phyloP scores from a whole-genome alignment of 2,329 filamentous ascomycete genomes.

The Sordariomycetes sp. region DNA sequence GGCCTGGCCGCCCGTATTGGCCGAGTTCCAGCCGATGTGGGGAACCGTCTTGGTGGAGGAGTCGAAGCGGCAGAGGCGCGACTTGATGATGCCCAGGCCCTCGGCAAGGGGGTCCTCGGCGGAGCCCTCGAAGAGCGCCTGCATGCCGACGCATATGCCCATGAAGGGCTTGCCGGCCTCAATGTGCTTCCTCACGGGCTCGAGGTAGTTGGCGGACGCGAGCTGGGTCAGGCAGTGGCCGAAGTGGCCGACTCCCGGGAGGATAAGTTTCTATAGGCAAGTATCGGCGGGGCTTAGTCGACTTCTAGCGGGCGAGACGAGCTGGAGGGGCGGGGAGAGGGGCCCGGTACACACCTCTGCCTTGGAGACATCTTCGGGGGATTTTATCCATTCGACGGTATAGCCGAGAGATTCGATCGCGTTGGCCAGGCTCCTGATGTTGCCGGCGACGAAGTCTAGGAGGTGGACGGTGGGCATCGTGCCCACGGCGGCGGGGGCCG shows the following conservation, averaged over 20 bases:
- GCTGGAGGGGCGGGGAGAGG: background rate
- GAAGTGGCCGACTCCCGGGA: slow-evolving; percentile 95
- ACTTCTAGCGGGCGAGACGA: background rate
- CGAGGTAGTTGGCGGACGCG: slow-evolving; percentile 66
- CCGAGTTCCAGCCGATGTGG: slow-evolving; percentile 97
- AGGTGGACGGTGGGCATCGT: slow-evolving; percentile 68
- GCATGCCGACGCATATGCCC: slow-evolving; percentile 90
- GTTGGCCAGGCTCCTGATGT: slow-evolving; percentile 91
- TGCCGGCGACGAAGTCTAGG: slow-evolving; percentile 85
- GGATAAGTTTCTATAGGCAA: slow-evolving; percentile 65
- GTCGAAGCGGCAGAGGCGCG: slow-evolving; percentile 62
- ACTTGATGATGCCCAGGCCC: slow-evolving; percentile 65
- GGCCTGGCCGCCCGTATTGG: slow-evolving; percentile 42
- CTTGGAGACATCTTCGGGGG: slow-evolving; percentile 68
- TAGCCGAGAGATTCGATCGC: slow-evolving; percentile 94
- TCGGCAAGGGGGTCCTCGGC: slow-evolving; percentile 59
- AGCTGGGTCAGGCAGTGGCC: slow-evolving; percentile 89
- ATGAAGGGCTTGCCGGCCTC: slow-evolving; percentile 91
- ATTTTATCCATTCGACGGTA: slow-evolving; percentile 80
- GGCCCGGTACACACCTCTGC: slow-evolving; percentile 54
- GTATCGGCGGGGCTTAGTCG: background rate
- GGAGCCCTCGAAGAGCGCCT: slow-evolving; percentile 80
- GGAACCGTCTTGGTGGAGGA: slow-evolving; percentile 77
- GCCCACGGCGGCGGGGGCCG: slow-evolving; percentile 6
- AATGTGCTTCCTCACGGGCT: slow-evolving; percentile 73